Evolutionary conservation across 371 early-diverging fungal genomes (phyloP).

Genomic region (Mortierella sp.): DNA sequence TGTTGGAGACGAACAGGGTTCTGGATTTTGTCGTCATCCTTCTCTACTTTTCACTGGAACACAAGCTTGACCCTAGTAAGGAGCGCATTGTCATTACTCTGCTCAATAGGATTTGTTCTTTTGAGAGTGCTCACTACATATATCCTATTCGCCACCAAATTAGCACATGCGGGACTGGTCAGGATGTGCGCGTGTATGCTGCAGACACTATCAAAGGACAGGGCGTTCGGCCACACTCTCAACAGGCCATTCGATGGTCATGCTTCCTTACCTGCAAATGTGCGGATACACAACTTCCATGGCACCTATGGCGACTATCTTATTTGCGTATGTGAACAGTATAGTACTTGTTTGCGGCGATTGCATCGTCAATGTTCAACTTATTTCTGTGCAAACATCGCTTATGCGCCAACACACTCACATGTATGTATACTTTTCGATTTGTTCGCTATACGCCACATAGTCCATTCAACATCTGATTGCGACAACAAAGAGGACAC

Average conservation of each 20-base stretch:
- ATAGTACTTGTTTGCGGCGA: background rate
- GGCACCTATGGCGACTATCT: conserved; percentile 90
- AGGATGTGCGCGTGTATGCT: conserved; percentile 87
- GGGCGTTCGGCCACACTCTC: conserved; percentile 80
- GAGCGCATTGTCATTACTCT: background rate
- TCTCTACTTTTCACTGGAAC: conserved; percentile 75
- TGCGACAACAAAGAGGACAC: conserved; percentile 77
- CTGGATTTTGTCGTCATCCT: conserved; percentile 75
- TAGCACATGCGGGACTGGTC: conserved; percentile 81
- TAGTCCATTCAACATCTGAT: conserved; percentile 83
- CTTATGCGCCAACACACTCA: background rate
- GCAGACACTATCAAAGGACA: conserved; percentile 87
- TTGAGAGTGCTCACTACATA: background rate
- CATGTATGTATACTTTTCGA: background rate
- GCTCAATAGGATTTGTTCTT: background rate
- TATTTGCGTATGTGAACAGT: conserved; percentile 67
- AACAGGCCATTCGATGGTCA: conserved; percentile 82
- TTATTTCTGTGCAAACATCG: background rate
- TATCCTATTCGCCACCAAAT: conserved; percentile 1
- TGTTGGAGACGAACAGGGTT: conserved; percentile 79
- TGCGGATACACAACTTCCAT: conserved; percentile 80
- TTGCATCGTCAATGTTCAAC: background rate
- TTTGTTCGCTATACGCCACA: background rate
- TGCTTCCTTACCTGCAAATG: conserved; percentile 71
- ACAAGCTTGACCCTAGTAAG: conserved; percentile 74